Conservation (phyloP, 2,329 filamentous ascomycete species). For the Ophidiomyces ophidiicola region DNA sequence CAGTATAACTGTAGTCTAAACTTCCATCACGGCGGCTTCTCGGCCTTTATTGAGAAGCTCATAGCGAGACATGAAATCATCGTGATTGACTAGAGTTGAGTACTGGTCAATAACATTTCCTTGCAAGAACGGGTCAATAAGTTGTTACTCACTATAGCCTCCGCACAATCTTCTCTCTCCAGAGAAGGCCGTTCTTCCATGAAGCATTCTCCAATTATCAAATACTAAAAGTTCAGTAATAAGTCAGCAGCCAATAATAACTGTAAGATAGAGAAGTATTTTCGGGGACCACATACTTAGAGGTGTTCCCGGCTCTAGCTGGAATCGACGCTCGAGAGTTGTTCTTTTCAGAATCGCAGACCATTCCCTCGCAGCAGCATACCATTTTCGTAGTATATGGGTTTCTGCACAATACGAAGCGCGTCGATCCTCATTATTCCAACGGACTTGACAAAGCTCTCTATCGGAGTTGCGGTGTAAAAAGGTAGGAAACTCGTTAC, state of each 20-base stretch:
- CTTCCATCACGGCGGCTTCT: constrained; percentile 23
- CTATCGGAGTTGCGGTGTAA: constrained; percentile 41
- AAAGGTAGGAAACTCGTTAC: constrained; percentile 58
- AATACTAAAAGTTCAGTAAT: constrained; percentile 51
- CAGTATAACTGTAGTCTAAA: too few species aligned
- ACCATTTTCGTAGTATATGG: constrained; percentile 53
- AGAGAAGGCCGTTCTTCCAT: constrained; percentile 71
- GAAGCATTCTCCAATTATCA: constrained; percentile 89
- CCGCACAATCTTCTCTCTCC: constrained; percentile 82
- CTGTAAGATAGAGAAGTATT: constrained; percentile 4
- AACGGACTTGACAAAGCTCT: constrained; percentile 56
- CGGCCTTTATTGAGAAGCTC: constrained; percentile 54
- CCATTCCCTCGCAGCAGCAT: constrained; percentile 64
- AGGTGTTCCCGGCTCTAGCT: constrained; percentile 65
- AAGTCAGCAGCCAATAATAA: constrained; percentile 8
- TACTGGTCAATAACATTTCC: constrained; percentile 12
- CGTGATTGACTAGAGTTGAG: constrained; percentile 41
- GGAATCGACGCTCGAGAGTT: constrained; percentile 63
- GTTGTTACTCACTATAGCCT: constrained; percentile 59
- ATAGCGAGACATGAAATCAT: constrained; percentile 69
- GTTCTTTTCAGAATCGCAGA: constrained; percentile 53
- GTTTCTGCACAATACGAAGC: constrained; percentile 47
- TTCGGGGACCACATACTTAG: constrained; percentile 46
- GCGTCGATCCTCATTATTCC: constrained; percentile 87
- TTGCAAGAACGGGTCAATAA: not conserved